A percentile compares a stretch with the other conserved stretches of the same genome.
Evolutionary conservation across 345 rosid genomes (phyloP).

Genomic region (Passiflora organensis): DNA sequence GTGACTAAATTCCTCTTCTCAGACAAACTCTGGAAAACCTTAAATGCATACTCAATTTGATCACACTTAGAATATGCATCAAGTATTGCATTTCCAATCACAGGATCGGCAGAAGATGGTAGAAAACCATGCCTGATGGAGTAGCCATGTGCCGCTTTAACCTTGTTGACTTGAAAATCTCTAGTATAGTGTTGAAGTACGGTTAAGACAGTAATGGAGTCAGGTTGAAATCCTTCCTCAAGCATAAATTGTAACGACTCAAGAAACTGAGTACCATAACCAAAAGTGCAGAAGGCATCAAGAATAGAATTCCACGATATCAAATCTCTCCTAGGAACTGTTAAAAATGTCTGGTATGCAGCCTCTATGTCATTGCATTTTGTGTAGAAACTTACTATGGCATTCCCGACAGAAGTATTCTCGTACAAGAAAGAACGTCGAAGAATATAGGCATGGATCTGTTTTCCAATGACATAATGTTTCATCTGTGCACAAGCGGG

Average conservation of each 20-base stretch:
- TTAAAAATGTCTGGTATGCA: constrained; percentile 41
- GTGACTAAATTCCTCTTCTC: constrained; percentile 46
- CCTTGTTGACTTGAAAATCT: constrained; percentile 28
- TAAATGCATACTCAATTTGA: constrained; percentile 46
- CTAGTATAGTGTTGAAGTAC: constrained; percentile 31
- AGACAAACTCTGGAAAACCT: constrained; percentile 47
- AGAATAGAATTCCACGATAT: constrained; percentile 68
- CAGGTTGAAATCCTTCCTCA: constrained; percentile 44
- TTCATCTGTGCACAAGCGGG: constrained; percentile 57
- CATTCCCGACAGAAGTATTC: constrained; percentile 43
- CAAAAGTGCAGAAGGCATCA: constrained; percentile 39
- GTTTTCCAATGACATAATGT: constrained; percentile 42
- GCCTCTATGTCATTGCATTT: constrained; percentile 48
- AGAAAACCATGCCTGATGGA: constrained; percentile 47
- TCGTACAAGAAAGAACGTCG: constrained; percentile 31
- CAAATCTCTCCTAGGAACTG: constrained; percentile 40
- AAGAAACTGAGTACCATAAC: constrained; percentile 33
- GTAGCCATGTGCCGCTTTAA: constrained; percentile 73
- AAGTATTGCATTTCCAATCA: constrained; percentile 56
- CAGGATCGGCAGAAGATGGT: constrained; percentile 32
- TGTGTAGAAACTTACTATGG: constrained; percentile 57
- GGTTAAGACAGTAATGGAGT: constrained; percentile 44
- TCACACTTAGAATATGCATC: constrained; percentile 74
- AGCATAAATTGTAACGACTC: constrained; percentile 42
- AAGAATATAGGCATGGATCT: constrained; percentile 45